Percentiles rank a stretch among this genome's conserved stretches.
phyloP scores from a whole-genome alignment of 192 early-diverging fungal species.

The Backusella liffmaniae region DNA sequence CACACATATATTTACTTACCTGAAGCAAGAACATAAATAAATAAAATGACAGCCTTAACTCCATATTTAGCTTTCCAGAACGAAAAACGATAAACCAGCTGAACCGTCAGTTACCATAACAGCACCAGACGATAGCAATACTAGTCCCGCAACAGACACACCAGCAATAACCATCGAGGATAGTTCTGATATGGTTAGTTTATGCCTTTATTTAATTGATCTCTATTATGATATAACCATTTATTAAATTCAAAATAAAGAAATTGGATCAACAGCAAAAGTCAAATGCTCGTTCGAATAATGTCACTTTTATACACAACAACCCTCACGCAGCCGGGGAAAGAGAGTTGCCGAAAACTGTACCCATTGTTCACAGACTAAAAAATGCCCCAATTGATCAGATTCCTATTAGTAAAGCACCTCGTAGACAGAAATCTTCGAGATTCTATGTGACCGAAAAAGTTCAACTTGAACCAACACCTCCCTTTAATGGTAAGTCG shows the following conservation, averaged over 20 bases:
- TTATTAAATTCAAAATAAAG: neutral
- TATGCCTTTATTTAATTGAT: neutral
- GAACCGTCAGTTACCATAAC: conserved; percentile 11
- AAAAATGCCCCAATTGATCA: conserved; percentile 64
- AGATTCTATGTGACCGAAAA: conserved; percentile 83
- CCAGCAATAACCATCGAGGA: neutral
- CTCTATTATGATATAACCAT: neutral
- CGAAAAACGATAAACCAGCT: conserved; percentile 18
- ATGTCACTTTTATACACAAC: conserved; percentile 24
- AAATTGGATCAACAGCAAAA: conserved; percentile 5
- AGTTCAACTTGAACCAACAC: conserved; percentile 76
- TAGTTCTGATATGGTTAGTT: conserved; percentile 13
- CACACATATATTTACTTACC: neutral
- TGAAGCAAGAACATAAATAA: neutral
- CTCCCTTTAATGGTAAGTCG: conserved; percentile 68
- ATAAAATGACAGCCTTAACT: neutral
- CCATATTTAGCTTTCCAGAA: conserved; percentile 24
- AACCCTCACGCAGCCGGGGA: conserved; percentile 10
- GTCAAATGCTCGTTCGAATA: neutral
- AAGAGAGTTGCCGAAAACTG: conserved; percentile 21
- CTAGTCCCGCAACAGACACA: neutral
- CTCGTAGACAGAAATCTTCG: conserved; percentile 79
- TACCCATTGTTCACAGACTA: conserved; percentile 43
- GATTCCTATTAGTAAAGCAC: conserved; percentile 77
- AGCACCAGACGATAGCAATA: neutral